Base-by-base conservation (phyloP, 768 basidiomycete genomes). In the Tricholoma furcatifolium region DNA sequence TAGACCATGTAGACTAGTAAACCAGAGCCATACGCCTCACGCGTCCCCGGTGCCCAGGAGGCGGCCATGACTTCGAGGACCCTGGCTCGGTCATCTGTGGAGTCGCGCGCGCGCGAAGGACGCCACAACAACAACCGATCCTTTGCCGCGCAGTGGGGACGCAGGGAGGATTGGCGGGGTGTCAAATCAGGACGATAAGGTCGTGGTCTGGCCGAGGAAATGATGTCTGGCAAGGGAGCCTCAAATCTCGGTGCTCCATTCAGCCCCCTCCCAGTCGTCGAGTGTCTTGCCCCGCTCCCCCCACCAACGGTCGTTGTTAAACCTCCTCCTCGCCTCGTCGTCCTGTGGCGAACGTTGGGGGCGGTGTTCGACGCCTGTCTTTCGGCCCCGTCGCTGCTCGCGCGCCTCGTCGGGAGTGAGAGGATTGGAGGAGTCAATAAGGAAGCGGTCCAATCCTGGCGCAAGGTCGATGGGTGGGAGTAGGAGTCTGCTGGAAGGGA, bases 41-140 rank as follows among this genome's bases (percentile, higher is more conserved):
- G n/a, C n/a, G n/a, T n/a, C n/a, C n/a, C n/a, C n/a, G n/a, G n/a
- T n/a, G n/a, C n/a, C n/a, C n/a, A n/a, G n/a, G n/a, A n/a, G n/a
- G n/a, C n/a, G 80, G 77, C 78, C 78, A 81, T 2, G 78, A 75
- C 0, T 68, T 60, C 0, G 80, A 43, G 0, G 69, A 72, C 10
- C n/a, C 3, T 18, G 21, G 0, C 5, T 35, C 5, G 1, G 65
- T 44, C 24, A 50, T 48, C 12, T 27, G 42, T 51, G 27, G 1
- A n/a, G 3, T 45, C n/a, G n/a, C n/a, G n/a, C n/a, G n/a, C n/a
- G n/a, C n/a, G n/a, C 6, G 50, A 3, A 7, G 68, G 68, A 1
- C 21, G 43, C 71, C 71, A 74, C 0, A 60, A 35, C 0, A 48
- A 43, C 0, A 73, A 59, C 0, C 64, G 40, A 4, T 70, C 65